phyloP scores from a whole-genome alignment of 2,329 filamentous ascomycete species.

The Penicillium sp. region DNA sequence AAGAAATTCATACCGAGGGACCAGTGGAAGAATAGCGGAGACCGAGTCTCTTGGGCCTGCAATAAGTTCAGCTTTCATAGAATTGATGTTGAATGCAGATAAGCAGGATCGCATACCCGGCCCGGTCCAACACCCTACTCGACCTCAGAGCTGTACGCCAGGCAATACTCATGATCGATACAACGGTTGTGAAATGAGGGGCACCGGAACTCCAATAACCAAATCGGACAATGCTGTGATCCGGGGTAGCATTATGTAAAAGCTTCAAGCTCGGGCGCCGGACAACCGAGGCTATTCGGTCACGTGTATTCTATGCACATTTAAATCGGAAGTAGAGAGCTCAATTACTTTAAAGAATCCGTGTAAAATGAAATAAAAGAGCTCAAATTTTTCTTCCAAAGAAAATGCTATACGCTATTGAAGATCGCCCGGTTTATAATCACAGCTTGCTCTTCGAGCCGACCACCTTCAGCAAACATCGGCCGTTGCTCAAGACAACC shows the following conservation, averaged over 20 bases:
- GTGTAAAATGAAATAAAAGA: background rate
- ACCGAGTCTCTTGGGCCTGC: background rate
- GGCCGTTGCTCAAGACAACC: slow-evolving; percentile 83
- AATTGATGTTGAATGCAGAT: background rate
- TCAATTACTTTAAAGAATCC: background rate
- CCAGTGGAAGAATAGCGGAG: background rate
- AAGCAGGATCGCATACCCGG: background rate
- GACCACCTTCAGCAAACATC: slow-evolving; percentile 72
- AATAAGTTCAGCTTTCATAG: background rate
- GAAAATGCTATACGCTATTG: background rate
- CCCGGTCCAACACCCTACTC: background rate
- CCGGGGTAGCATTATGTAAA: slow-evolving; percentile 5
- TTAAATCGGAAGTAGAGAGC: background rate
- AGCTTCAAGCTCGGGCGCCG: background rate
- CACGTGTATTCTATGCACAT: slow-evolving; percentile 1
- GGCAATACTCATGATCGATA: background rate
- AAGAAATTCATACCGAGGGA: background rate
- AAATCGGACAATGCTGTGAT: background rate
- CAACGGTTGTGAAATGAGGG: background rate
- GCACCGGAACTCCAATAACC: background rate
- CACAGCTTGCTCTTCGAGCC: slow-evolving; percentile 66
- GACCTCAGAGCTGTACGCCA: slow-evolving; percentile 1
- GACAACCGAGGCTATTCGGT: slow-evolving; percentile 7
- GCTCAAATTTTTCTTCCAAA: no score
- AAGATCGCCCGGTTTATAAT: slow-evolving; percentile 13